phyloP scores from a whole-genome alignment of 768 basidiomycete genomes.

The Mycena sanguinolenta region DNA sequence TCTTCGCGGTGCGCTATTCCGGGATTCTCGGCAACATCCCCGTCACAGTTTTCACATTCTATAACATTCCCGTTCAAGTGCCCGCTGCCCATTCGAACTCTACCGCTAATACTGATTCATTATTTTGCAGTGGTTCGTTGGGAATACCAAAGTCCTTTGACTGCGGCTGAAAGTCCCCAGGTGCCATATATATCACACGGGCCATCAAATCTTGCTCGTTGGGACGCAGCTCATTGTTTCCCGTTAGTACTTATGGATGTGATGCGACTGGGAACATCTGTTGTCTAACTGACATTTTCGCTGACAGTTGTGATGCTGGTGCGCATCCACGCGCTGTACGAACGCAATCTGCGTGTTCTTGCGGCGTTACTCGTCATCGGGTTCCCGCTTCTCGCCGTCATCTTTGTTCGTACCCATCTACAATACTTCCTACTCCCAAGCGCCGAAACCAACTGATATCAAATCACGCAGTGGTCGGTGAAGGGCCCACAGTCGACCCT shows the following conservation, averaged over 20 bases:
- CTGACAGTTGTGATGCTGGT: slow-evolving; percentile 1
- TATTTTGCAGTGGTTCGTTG: background rate
- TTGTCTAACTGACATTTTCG: background rate
- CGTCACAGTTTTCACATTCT: slow-evolving; percentile 1
- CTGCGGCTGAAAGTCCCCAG: background rate
- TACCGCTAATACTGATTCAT: background rate
- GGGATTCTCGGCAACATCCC: background rate
- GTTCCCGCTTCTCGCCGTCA: background rate
- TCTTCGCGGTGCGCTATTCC: slow-evolving; percentile 5
- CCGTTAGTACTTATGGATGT: background rate
- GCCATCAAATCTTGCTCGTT: slow-evolving; percentile 23
- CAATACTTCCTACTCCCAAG: too few species aligned
- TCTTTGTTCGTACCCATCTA: background rate
- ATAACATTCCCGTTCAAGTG: background rate
- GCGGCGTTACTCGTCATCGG: background rate
- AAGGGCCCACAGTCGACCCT: background rate
- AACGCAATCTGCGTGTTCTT: slow-evolving; percentile 1
- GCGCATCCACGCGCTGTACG: slow-evolving; percentile 6
- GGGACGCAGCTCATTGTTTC: slow-evolving; percentile 22
- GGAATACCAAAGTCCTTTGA: background rate
- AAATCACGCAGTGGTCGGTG: background rate
- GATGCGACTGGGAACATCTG: background rate
- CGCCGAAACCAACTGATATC: background rate
- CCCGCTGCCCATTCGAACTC: background rate
- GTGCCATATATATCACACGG: slow-evolving; percentile 13